phyloP scores from a whole-genome alignment of 2,329 filamentous ascomycete species.

The Paecilomyces sp. region DNA sequence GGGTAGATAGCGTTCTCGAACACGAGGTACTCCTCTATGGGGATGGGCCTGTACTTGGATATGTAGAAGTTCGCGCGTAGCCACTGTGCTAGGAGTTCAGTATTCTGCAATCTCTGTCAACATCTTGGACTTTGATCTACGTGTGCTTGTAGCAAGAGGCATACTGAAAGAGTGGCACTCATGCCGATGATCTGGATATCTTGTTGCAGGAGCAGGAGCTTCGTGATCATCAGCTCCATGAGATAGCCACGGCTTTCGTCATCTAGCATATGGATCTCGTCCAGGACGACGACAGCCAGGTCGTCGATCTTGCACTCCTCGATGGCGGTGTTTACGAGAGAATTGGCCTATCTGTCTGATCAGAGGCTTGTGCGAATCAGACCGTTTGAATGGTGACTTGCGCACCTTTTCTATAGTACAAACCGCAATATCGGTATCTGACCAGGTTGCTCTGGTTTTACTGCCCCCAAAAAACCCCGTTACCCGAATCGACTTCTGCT shows the following conservation, averaged over 20 bases:
- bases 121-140: conserved; percentile 1
- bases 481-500: conserved; percentile 56
- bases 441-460: conserved; percentile 60
- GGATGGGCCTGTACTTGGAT: conserved; percentile 67
- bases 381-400: conserved; percentile 2
- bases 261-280: conserved; percentile 77
- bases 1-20: conserved; percentile 63
- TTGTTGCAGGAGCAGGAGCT: conserved; percentile 61
- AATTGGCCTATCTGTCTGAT: conserved; percentile 53
- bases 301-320: conserved; percentile 61
- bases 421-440: conserved; percentile 68
- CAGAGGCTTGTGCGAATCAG: conserved; percentile 10
- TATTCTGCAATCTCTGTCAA: conserved; percentile 50
- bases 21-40: conserved; percentile 67
- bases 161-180: conserved; percentile 69
- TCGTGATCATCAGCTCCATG: conserved; percentile 66
- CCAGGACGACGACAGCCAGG: conserved; percentile 61
- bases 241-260: conserved; percentile 70
- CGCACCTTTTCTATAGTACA: conserved; percentile 71
- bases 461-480: conserved; percentile 70
- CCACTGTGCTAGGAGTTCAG: conserved; percentile 62
- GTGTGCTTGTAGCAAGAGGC: conserved; percentile 10
- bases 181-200: conserved; percentile 67
- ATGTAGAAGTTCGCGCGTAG: conserved; percentile 64
- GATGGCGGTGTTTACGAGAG: conserved; percentile 65